These are phyloP conservation scores for Gossypium anomalum DNA, from an alignment of 345 rosid genomes.

Conservation along the genomic window DNA sequence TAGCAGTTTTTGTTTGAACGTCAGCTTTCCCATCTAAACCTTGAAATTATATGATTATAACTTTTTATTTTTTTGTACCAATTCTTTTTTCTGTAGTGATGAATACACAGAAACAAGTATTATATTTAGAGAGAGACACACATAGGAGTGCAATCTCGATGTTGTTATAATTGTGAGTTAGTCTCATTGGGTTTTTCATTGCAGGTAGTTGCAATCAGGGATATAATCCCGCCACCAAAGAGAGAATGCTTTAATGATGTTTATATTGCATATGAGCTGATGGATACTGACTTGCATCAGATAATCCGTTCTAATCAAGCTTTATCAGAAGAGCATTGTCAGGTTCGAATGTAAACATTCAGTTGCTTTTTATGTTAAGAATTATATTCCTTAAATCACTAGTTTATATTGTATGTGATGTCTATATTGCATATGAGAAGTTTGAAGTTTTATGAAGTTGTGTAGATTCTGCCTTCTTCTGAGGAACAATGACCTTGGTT, in stretches of 20 bases:
- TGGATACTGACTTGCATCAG: slow-evolving; percentile 73
- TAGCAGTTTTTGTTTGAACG: too few relatives aligned
- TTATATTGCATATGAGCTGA: slow-evolving; percentile 80
- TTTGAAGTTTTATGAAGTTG: not conserved
- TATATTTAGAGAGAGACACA: not conserved
- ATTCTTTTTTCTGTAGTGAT: not conserved
- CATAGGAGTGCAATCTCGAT: too few relatives aligned
- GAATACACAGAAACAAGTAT: not conserved
- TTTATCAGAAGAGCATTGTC: slow-evolving; percentile 65
- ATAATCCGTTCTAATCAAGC: slow-evolving; percentile 63
- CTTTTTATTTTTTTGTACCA: not conserved
- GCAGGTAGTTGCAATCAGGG: slow-evolving; percentile 90
- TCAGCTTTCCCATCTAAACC: too few relatives aligned
- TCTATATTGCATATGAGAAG: too few relatives aligned
- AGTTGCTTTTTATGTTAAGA: not conserved
- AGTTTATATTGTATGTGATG: not conserved
- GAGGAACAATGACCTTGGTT: not conserved
- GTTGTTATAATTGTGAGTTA: not conserved
- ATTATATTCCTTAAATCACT: not conserved
- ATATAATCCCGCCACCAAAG: slow-evolving; percentile 74
- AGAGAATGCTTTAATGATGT: slow-evolving; percentile 68
- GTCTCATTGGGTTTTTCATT: slow-evolving; percentile 16
- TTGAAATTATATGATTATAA: not conserved
- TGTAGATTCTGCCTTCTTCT: not conserved
- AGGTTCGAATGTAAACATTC: slow-evolving; percentile 40